A percentile compares a stretch with the other conserved stretches of the same genome.
phyloP scores from a whole-genome alignment of 139 green algal species.

The Volvox africanus region DNA sequence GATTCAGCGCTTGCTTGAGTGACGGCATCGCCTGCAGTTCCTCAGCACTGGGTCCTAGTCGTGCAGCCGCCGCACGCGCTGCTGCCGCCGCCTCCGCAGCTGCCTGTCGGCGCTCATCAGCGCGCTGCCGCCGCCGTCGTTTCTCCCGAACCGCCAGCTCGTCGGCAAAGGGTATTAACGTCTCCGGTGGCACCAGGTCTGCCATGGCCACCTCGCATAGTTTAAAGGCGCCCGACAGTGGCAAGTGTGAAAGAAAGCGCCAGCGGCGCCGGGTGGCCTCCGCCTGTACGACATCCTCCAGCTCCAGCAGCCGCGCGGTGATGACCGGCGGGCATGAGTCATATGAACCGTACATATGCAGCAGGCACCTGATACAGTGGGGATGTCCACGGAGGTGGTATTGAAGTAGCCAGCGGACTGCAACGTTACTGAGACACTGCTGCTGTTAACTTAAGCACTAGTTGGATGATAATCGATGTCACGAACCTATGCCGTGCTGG shows the following conservation, averaged over 20 bases:
- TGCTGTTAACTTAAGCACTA: too few relatives aligned
- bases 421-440: too few relatives aligned
- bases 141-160: constrained; percentile 74
- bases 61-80: constrained; percentile 45
- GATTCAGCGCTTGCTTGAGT: not conserved
- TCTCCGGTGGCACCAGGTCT: constrained; percentile 64
- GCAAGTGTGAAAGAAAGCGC: constrained; percentile 79
- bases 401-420: too few relatives aligned
- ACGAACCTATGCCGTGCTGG: too few relatives aligned
- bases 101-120: constrained; percentile 36
- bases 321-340: constrained; percentile 69
- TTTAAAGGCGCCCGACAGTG: constrained; percentile 66
- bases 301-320: constrained; percentile 73
- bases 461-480: too few relatives aligned
- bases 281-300: constrained; percentile 76
- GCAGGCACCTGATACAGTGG: constrained; percentile 48
- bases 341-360: constrained; percentile 70
- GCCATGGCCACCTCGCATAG: constrained; percentile 69
- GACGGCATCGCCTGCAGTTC: constrained; percentile 69
- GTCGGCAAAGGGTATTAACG: constrained; percentile 77
- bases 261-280: constrained; percentile 54
- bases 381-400: not conserved
- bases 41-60: constrained; percentile 53
- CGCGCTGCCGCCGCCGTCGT: constrained; percentile 56
- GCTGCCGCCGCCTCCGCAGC: constrained; percentile 61